Conservation (phyloP, 352 stramenopile species). For the Phytophthora podocarpi region DNA sequence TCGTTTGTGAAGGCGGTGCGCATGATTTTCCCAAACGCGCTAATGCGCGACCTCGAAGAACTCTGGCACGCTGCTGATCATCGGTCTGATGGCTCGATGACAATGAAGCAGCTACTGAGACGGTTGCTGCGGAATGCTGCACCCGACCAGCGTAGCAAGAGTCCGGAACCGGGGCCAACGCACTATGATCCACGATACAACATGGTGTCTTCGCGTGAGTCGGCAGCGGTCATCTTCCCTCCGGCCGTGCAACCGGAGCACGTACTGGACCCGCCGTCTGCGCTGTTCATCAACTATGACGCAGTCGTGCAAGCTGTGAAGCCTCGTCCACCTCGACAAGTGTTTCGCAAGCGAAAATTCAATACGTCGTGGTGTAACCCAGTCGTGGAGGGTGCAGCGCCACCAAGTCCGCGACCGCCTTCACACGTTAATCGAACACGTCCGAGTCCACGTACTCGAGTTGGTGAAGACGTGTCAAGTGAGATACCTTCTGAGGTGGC, state of each 20-base stretch:
- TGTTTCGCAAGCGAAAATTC: slow-evolving; percentile 66
- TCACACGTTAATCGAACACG: background rate
- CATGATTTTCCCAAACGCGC: slow-evolving; percentile 58
- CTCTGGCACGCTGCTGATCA: slow-evolving; percentile 47
- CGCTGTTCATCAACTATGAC: slow-evolving; percentile 79
- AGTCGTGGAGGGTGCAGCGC: slow-evolving; percentile 25
- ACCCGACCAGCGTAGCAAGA: slow-evolving; percentile 38
- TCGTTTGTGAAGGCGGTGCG: slow-evolving; percentile 50
- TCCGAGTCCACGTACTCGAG: slow-evolving; percentile 4
- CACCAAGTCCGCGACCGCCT: slow-evolving; percentile 12
- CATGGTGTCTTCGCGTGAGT: slow-evolving; percentile 43
- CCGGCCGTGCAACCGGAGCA: slow-evolving; percentile 32
- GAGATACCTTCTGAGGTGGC: background rate
- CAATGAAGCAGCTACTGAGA: slow-evolving; percentile 26
- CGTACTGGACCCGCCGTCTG: slow-evolving; percentile 45
- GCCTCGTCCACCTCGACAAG: slow-evolving; percentile 42
- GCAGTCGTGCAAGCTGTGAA: slow-evolving; percentile 60
- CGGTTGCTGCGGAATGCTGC: slow-evolving; percentile 20
- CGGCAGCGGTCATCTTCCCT: slow-evolving; percentile 57
- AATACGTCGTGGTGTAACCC: slow-evolving; percentile 84
- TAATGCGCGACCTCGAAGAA: slow-evolving; percentile 60
- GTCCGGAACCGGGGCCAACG: slow-evolving; percentile 67
- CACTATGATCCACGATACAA: slow-evolving; percentile 68
- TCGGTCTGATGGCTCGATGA: slow-evolving; percentile 24
- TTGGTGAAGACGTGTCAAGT: background rate